phyloP scores from a whole-genome alignment of 352 stramenopile species.

The Elongisporangium undulatum region DNA sequence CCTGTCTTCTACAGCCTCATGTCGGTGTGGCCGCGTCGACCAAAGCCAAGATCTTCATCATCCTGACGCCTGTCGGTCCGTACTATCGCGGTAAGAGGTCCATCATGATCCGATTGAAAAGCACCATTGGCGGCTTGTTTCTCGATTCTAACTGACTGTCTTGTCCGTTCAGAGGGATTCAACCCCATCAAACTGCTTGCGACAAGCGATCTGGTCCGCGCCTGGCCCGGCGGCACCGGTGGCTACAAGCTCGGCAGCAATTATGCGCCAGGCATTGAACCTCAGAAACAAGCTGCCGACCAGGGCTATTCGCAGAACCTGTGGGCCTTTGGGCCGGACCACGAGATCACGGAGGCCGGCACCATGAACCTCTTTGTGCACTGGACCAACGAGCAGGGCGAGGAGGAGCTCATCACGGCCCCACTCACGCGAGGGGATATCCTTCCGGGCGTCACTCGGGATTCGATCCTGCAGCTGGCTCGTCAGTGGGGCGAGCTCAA shows the following conservation, averaged over 20 bases:
- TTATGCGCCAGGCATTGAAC: slow-evolving; percentile 90
- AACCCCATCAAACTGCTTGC: slow-evolving; percentile 89
- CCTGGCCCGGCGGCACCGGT: slow-evolving; percentile 95
- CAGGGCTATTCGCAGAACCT: slow-evolving; percentile 89
- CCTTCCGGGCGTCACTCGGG: slow-evolving; percentile 94
- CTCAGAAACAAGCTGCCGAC: slow-evolving; percentile 82
- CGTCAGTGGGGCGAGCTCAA: slow-evolving; percentile 92
- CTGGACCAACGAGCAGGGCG: slow-evolving; percentile 89
- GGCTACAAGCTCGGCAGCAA: slow-evolving; percentile 93
- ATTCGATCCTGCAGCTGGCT: slow-evolving; percentile 93
- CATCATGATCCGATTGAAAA: too few species aligned
- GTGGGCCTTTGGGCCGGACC: slow-evolving; percentile 94
- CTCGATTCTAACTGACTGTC: too few species aligned
- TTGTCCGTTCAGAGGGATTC: slow-evolving; percentile 60
- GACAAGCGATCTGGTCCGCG: slow-evolving; percentile 92
- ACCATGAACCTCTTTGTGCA: slow-evolving; percentile 99
- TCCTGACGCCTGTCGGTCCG: slow-evolving; percentile 95
- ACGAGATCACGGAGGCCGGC: slow-evolving; percentile 88
- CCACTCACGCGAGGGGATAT: slow-evolving; percentile 95
- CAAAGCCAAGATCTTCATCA: slow-evolving; percentile 93
- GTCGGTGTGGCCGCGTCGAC: slow-evolving; percentile 42
- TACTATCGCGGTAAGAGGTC: slow-evolving; percentile 89
- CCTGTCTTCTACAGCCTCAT: not conserved
- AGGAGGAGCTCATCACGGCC: slow-evolving; percentile 94
- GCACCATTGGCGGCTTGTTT: too few species aligned